Conservation (phyloP, 345 rosid species). For the Viola odorata region DNA sequence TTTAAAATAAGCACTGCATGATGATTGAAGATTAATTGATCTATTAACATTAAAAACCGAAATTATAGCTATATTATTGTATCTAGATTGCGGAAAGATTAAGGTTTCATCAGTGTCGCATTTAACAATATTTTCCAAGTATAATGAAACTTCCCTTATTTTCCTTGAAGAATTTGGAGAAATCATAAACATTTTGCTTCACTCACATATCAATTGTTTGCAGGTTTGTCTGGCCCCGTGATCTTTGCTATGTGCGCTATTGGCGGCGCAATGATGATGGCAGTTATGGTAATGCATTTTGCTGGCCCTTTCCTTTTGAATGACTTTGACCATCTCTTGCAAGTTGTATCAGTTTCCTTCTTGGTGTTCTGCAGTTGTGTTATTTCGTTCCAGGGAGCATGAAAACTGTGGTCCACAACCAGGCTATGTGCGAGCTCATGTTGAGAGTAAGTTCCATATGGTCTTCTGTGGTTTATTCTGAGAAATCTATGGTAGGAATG, state of each 20-base stretch:
- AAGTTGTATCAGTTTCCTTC: constrained; percentile 15
- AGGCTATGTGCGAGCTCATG: constrained; percentile 92
- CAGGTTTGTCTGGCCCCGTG: constrained; percentile 99
- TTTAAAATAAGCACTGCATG: too few species aligned
- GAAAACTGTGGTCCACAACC: constrained; percentile 87
- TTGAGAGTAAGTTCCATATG: constrained; percentile 66
- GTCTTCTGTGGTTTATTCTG: constrained; percentile 5
- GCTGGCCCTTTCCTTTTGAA: constrained; percentile 12
- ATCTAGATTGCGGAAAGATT: too few species aligned
- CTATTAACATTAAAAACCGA: too few species aligned
- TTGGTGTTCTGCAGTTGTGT: constrained; percentile 61
- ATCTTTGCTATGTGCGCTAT: constrained; percentile 96
- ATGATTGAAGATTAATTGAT: too few species aligned
- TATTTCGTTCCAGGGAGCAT: constrained; percentile 98
- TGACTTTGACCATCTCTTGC: constrained; percentile 6
- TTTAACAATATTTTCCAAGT: too few species aligned
- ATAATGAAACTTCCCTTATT: not conserved
- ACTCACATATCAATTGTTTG: constrained; percentile 16
- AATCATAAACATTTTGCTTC: not conserved
- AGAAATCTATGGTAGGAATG: constrained; percentile 4
- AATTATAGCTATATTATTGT: too few species aligned
- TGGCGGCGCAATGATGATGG: constrained; percentile 99
- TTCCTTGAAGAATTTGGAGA: not conserved
- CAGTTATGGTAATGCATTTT: constrained; percentile 69
- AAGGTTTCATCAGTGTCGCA: too few species aligned